Conservation (phyloP, 495 filamentous ascomycete genomes). For the Astrocystis sublimbata region DNA sequence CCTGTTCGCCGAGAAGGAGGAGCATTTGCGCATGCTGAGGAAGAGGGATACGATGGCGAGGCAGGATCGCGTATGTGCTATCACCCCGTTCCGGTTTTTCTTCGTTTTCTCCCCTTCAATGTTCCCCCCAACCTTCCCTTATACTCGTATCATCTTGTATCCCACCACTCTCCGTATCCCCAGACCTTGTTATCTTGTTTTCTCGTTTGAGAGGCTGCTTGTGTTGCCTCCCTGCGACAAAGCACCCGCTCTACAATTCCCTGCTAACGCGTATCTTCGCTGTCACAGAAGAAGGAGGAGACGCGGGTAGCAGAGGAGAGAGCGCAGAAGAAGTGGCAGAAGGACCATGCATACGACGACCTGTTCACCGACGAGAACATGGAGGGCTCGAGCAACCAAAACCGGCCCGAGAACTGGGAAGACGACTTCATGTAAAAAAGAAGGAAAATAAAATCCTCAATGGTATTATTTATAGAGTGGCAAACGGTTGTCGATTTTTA, state of each 20-base stretch:
- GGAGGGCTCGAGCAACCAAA: slow-evolving; percentile 66
- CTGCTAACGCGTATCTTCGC: slow-evolving; percentile 2
- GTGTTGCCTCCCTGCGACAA: neutral
- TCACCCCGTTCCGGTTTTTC: neutral
- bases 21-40: slow-evolving; percentile 65
- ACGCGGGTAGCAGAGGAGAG: slow-evolving; percentile 74
- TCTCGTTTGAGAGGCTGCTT: neutral
- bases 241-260: neutral
- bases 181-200: neutral
- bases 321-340: slow-evolving; percentile 86
- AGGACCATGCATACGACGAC: slow-evolving; percentile 94
- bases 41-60: slow-evolving; percentile 66
- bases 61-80: slow-evolving; percentile 63
- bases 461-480: no score
- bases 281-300: slow-evolving; percentile 71
- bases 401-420: slow-evolving; percentile 60
- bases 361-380: slow-evolving; percentile 68
- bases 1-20: slow-evolving; percentile 75
- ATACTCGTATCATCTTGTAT: neutral
- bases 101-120: neutral
- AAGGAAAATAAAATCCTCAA: no score
- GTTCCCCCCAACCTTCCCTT: neutral
- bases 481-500: no score
- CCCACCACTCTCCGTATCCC: no score
- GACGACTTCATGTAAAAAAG: slow-evolving; percentile 81